phyloP scores from a whole-genome alignment of 2,329 filamentous ascomycete genomes.

The Alternaria brassicicola region DNA sequence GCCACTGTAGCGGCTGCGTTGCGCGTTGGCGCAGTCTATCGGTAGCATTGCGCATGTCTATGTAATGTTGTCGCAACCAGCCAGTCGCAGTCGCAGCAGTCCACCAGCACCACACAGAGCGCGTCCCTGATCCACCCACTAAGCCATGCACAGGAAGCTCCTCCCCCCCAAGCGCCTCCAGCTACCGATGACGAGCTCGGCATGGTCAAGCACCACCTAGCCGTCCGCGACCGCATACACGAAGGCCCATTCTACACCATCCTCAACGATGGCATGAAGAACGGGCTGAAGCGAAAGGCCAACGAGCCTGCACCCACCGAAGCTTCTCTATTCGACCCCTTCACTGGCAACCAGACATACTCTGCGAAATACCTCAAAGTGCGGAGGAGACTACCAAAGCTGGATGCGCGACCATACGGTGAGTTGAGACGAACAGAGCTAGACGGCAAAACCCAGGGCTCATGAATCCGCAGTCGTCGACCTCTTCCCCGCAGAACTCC shows the following conservation, averaged over 20 bases:
- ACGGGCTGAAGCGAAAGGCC: slow-evolving; percentile 46
- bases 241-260: slow-evolving; percentile 66
- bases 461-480: slow-evolving; percentile 55
- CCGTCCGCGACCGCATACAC: slow-evolving; percentile 61
- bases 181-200: slow-evolving; percentile 54
- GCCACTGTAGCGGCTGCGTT: not conserved
- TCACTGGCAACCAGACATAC: slow-evolving; percentile 66
- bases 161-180: slow-evolving; percentile 47
- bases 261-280: slow-evolving; percentile 56
- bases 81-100: slow-evolving; percentile 5
- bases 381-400: slow-evolving; percentile 60
- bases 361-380: slow-evolving; percentile 64
- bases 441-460: not conserved
- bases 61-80: slow-evolving; percentile 15
- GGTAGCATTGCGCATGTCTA: slow-evolving; percentile 6
- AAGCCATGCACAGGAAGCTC: slow-evolving; percentile 36
- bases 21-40: not conserved
- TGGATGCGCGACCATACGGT: slow-evolving; percentile 63
- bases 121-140: slow-evolving; percentile 21
- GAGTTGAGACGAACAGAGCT: slow-evolving; percentile 31
- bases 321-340: slow-evolving; percentile 60
- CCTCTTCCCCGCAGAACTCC: slow-evolving; percentile 65
- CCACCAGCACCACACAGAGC: not conserved
- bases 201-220: slow-evolving; percentile 58
- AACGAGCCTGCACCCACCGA: slow-evolving; percentile 48